Conservation (phyloP, 306 rosid genomes). For the Fragaria nilgerrensis region DNA sequence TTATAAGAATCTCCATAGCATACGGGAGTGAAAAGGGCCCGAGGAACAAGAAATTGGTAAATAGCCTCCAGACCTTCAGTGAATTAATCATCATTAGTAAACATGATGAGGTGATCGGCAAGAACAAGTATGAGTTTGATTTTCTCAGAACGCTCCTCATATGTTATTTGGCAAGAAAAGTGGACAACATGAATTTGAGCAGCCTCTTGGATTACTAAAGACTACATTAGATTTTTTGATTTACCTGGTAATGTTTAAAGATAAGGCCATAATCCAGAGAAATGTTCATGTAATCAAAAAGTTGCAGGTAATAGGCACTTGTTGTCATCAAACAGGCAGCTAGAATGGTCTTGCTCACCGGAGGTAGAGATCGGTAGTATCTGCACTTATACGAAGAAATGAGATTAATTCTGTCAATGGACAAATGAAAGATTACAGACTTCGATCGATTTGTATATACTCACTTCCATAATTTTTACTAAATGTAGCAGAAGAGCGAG, state of each 20-base stretch:
- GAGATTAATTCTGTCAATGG: neutral
- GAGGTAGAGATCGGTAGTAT: constrained; percentile 63
- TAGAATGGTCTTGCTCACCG: constrained; percentile 72
- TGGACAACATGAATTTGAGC: neutral
- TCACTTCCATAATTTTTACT: neutral
- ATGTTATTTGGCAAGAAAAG: neutral
- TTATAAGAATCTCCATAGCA: constrained; percentile 50
- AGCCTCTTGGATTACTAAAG: neutral
- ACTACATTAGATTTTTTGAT: neutral
- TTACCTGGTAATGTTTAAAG: constrained; percentile 57
- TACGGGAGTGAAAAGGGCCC: constrained; percentile 60
- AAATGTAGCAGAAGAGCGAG: neutral
- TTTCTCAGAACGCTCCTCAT: neutral
- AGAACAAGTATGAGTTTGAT: neutral
- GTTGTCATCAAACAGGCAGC: constrained; percentile 68
- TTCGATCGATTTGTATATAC: neutral
- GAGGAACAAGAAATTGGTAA: constrained; percentile 74
- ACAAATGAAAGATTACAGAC: neutral
- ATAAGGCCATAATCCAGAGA: constrained; percentile 39
- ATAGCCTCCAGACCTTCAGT: constrained; percentile 63
- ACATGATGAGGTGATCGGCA: neutral
- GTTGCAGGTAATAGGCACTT: constrained; percentile 44
- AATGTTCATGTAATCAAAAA: constrained; percentile 26
- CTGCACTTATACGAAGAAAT: constrained; percentile 30
- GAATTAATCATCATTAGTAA: constrained; percentile 20